Evolutionary conservation across 2,329 filamentous ascomycete genomes (phyloP).

Genomic region (Zasmidium citrigriseum): DNA sequence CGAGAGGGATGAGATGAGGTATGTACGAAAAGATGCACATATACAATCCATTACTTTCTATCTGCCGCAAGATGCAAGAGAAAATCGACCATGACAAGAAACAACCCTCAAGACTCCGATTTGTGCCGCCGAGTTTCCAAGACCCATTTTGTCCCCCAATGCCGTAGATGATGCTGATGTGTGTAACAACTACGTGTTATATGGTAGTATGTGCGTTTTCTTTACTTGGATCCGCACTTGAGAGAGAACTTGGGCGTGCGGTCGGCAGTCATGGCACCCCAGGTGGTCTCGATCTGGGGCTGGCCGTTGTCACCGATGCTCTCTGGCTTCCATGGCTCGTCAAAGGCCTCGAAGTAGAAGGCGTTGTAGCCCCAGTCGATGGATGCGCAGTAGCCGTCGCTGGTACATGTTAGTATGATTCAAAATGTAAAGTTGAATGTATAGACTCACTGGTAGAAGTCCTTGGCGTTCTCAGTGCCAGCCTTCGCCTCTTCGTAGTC

Average conservation of each 20-base stretch:
- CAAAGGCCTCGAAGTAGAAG: constrained; percentile 74
- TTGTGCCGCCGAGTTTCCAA: neutral
- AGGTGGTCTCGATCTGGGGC: constrained; percentile 56
- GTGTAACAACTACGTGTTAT: neutral
- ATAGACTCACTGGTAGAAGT: constrained; percentile 54
- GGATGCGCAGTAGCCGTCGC: constrained; percentile 62
- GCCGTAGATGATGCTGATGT: constrained; percentile 1
- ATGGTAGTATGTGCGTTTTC: neutral
- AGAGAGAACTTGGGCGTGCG: constrained; percentile 23
- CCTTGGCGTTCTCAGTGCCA: constrained; percentile 58
- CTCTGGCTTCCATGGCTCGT: constrained; percentile 68
- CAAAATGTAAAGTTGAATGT: neutral
- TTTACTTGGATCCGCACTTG: constrained; percentile 12
- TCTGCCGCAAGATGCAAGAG: neutral
- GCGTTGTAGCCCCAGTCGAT: constrained; percentile 67
- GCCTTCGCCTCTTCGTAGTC: constrained; percentile 64
- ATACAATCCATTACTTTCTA: neutral
- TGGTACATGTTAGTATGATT: constrained; percentile 3
- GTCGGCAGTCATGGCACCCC: constrained; percentile 64
- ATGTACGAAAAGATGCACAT: too few species aligned
- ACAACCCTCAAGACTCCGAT: neutral
- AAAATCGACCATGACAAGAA: too few species aligned
- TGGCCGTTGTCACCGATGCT: constrained; percentile 64
- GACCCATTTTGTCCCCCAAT: neutral
- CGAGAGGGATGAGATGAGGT: neutral